Evolutionary conservation across 257 asterid genomes (phyloP).

Genomic region (Capsicum chinense): DNA sequence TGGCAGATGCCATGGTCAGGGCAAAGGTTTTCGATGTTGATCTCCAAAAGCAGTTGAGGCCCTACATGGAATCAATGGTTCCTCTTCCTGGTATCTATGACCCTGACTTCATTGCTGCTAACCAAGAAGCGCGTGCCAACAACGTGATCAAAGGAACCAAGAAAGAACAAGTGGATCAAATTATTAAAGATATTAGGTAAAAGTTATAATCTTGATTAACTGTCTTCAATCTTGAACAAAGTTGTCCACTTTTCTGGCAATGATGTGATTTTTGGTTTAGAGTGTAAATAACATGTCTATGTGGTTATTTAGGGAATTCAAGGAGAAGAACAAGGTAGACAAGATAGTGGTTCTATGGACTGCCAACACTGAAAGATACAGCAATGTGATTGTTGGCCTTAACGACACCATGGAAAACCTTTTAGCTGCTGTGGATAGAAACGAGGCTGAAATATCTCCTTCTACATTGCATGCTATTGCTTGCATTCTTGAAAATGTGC

Average conservation of each 20-base stretch:
- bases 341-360: constrained; percentile 94
- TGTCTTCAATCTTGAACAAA: background rate
- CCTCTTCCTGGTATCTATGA: constrained; percentile 97
- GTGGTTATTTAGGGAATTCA: constrained; percentile 68
- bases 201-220: background rate
- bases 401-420: constrained; percentile 84
- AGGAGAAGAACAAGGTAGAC: constrained; percentile 83
- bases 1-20: constrained; percentile 98
- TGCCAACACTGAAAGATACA: constrained; percentile 97
- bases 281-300: background rate
- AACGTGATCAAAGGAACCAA: constrained; percentile 82
- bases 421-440: constrained; percentile 74
- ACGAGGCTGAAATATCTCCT: constrained; percentile 87
- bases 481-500: constrained; percentile 80
- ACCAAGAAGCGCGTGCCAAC: constrained; percentile 93
- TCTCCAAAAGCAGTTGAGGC: constrained; percentile 91
- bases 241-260: background rate
- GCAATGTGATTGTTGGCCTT: constrained; percentile 80
- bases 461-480: constrained; percentile 81
- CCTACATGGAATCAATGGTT: constrained; percentile 98
- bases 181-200: constrained; percentile 84
- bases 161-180: constrained; percentile 79
- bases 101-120: constrained; percentile 98
- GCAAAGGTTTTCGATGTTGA: constrained; percentile 90
- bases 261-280: background rate